Evolutionary conservation across 2,329 filamentous ascomycete genomes (phyloP).

Genomic region (Pseudocercospora eumusae): DNA sequence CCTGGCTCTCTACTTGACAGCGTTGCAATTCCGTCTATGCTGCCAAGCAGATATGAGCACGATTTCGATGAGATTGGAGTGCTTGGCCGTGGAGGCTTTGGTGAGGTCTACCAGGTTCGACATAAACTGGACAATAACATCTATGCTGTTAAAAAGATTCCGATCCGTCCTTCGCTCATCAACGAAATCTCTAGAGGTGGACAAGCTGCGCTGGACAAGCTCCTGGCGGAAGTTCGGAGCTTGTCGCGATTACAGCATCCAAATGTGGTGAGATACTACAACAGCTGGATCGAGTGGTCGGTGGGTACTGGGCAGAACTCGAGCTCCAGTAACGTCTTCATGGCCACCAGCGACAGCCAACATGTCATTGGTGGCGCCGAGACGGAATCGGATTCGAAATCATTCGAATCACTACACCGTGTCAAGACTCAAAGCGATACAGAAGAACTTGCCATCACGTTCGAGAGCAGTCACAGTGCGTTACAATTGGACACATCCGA

Average conservation of each 20-base stretch:
- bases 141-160: conserved; percentile 68
- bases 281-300: conserved; percentile 62
- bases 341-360: conserved; percentile 21
- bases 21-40: conserved; percentile 28
- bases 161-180: conserved; percentile 51
- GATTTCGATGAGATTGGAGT: conserved; percentile 57
- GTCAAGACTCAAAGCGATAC: conserved; percentile 25
- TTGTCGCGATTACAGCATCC: conserved; percentile 64
- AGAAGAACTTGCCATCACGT: conserved; percentile 22
- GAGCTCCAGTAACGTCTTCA: neutral
- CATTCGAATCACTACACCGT: conserved; percentile 19
- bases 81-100: conserved; percentile 65
- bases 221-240: conserved; percentile 63
- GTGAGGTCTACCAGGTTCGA: conserved; percentile 59
- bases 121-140: conserved; percentile 62
- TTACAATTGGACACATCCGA: neutral
- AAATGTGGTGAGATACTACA: conserved; percentile 67
- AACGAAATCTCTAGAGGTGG: conserved; percentile 54
- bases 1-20: conserved; percentile 22
- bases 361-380: conserved; percentile 33
- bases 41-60: conserved; percentile 49
- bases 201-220: conserved; percentile 56
- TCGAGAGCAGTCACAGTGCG: conserved; percentile 18
- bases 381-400: conserved; percentile 8
- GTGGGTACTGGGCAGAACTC: neutral